These are phyloP conservation scores for Tylopilus subfusipes DNA, from an alignment of 768 basidiomycete species.

Conservation along the genomic window DNA sequence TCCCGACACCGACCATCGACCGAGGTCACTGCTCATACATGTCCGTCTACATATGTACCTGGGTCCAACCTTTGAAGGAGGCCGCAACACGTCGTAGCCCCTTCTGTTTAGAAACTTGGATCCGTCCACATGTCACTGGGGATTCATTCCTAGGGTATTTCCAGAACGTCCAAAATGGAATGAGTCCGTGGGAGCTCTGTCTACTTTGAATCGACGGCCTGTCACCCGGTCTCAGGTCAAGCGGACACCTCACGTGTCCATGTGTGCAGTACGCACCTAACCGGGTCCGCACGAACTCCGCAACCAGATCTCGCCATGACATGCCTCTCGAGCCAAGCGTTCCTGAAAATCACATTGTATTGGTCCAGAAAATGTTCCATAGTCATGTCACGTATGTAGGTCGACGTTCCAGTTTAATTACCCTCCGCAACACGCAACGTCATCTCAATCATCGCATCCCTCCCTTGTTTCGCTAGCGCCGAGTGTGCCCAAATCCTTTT, in stretches of 20 bases:
- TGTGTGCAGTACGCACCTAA: neutral
- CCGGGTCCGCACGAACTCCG: neutral
- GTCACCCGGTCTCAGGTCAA: no score
- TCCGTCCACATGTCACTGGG: neutral
- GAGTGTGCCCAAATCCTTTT: neutral
- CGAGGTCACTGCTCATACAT: no score
- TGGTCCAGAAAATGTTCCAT: no score
- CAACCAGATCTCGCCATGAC: neutral
- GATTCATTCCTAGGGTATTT: neutral
- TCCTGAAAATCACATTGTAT: neutral
- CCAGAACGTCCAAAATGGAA: neutral
- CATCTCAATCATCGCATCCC: neutral
- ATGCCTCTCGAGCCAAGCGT: neutral
- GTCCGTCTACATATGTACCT: no score
- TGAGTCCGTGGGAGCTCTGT: neutral
- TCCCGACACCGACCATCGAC: no score
- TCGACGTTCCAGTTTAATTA: neutral
- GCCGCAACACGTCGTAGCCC: neutral
- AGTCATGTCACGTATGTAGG: neutral
- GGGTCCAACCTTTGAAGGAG: no score
- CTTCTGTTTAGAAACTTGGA: neutral
- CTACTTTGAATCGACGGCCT: no score
- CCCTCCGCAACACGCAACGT: neutral
- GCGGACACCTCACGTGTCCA: no score
- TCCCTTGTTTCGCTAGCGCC: constrained; percentile 1